Evolutionary conservation across 805 yeast genomes (phyloP), one percentile per base, ranked within the genome.

Genomic region (Sugiyamaella chiloensis): DNA sequence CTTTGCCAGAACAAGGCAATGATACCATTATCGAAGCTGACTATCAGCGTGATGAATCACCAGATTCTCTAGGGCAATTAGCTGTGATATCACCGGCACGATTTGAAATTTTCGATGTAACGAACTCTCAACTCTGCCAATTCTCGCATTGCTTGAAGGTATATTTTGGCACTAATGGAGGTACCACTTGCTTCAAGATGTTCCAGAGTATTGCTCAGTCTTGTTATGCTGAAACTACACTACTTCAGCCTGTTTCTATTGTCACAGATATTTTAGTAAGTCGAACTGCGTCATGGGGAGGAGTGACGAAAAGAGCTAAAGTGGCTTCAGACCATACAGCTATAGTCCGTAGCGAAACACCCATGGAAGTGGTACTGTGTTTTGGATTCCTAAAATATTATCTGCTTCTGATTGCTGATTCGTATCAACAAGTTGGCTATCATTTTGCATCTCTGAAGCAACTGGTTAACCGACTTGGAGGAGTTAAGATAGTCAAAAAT

Each of bases 161-260:
- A 17, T 37, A 14, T 17, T 19, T 37, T 19, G 41, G 41, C 8
- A 37, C 41, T 7, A 37, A 37, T 20, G 41, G 19, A 14, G 7
- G 11, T 8, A 37, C 26, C 41, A 37, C 41, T 17, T 37, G 41
- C 12, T 12, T n/a, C 7, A 37, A 17, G 26, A 37, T 37, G 41
- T 20, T 37, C 19, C 19, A 24, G 7, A 37, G 24, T 29, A 37
- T 37, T 20, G 41, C 24, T 12, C 41, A 37, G 19, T 19, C 41
- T 24, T 17, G 41, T 29, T 37, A 37, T 37, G 19, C 24, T 37
- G 26, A 37, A 9, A 37, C 14, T 12, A 17, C 23, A 29, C 41
- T 37, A 6, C 23, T 37, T 12, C 16, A 12, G 7, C 41, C 41
- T 12, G 23, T 37, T 12, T 37, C 41, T 12, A 24, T 37, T 16